phyloP scores from a whole-genome alignment of 1,139 yeast genomes.

The Diutina siamensis region DNA sequence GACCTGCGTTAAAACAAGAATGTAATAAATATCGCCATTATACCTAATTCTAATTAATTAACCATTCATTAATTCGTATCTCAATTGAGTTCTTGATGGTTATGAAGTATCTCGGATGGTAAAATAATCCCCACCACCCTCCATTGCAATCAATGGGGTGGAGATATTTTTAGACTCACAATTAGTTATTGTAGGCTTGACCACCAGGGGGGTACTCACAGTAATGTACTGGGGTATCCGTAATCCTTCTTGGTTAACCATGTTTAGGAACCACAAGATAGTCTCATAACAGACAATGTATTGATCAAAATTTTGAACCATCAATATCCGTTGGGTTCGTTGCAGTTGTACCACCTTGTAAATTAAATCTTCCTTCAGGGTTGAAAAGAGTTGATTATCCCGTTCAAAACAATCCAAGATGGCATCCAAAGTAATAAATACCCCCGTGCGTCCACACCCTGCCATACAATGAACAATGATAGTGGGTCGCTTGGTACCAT shows the following conservation, averaged over 20 bases:
- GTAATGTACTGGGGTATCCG: not conserved
- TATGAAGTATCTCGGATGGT: too few relatives aligned
- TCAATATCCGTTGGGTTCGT: constrained; percentile 31
- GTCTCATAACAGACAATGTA: constrained; percentile 33
- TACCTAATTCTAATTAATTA: not conserved
- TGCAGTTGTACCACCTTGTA: constrained; percentile 30
- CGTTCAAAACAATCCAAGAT: constrained; percentile 9
- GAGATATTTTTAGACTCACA: not conserved
- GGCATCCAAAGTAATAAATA: constrained; percentile 12
- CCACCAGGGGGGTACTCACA: not conserved
- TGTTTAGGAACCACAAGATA: constrained; percentile 9
- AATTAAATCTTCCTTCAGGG: constrained; percentile 13
- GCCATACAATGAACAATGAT: constrained; percentile 7
- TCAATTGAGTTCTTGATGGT: too few relatives aligned
- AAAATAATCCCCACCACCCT: not conserved
- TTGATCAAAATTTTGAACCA: constrained; percentile 38
- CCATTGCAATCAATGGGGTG: not conserved
- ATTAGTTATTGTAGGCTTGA: not conserved
- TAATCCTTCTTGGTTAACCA: not conserved
- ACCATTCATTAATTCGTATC: not conserved
- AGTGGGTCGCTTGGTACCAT: constrained; percentile 3
- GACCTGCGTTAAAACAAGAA: constrained; percentile 14
- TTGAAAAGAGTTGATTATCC: not conserved
- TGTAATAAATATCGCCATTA: not conserved
- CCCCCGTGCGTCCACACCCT: constrained; percentile 13